Evolutionary conservation across 345 rosid genomes (phyloP).

Genomic region (Conringia planisiliqua): DNA sequence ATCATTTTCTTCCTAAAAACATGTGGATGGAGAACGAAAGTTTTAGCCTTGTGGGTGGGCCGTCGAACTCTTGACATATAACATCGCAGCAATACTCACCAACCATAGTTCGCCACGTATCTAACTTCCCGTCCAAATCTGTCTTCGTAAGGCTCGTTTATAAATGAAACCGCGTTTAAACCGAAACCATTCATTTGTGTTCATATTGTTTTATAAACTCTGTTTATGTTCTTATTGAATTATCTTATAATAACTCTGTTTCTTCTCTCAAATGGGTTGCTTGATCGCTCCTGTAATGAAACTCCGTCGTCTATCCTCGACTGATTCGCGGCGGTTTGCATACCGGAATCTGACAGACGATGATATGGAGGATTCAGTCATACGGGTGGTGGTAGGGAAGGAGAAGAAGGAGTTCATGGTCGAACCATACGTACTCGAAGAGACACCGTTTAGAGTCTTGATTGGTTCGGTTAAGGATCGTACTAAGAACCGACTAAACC

Average conservation of each 20-base stretch:
- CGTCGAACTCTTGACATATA: constrained; percentile 23
- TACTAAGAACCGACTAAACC: neutral
- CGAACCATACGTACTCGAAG: constrained; percentile 57
- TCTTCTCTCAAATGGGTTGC: constrained; percentile 51
- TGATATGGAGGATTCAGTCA: constrained; percentile 23
- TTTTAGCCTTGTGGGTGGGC: constrained; percentile 24
- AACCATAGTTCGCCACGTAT: neutral
- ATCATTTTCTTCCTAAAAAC: constrained; percentile 5
- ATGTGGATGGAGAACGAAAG: constrained; percentile 14
- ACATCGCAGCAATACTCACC: constrained; percentile 3
- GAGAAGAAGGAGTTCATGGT: constrained; percentile 73
- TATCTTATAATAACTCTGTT: neutral
- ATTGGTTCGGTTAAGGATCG: constrained; percentile 37
- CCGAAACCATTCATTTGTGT: neutral
- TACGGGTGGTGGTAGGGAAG: constrained; percentile 79
- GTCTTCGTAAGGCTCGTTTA: neutral
- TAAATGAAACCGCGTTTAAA: constrained; percentile 5
- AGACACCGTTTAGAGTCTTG: constrained; percentile 61
- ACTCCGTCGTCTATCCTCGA: constrained; percentile 40
- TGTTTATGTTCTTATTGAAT: neutral
- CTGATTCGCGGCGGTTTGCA: constrained; percentile 37
- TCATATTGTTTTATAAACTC: neutral
- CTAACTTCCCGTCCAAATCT: neutral
- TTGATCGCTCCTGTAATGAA: constrained; percentile 54
- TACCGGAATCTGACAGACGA: constrained; percentile 40